Evolutionary conservation across 2,329 filamentous ascomycete genomes (phyloP), one percentile per base, ranked within the genome.

Genomic region (Neofusicoccum sp.): DNA sequence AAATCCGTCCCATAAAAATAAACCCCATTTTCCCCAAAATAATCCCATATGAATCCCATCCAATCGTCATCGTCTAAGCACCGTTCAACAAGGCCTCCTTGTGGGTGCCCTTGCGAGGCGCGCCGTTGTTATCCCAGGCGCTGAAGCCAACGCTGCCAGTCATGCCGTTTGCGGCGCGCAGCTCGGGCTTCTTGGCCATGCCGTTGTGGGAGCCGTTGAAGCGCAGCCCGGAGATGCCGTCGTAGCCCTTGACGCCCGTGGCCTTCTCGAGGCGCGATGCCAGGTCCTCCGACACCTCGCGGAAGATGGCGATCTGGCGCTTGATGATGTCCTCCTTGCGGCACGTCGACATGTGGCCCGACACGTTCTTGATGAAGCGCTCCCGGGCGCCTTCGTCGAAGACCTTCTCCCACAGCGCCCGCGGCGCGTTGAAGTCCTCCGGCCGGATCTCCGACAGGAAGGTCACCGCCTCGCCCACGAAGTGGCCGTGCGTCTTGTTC

Each of bases 141-240:
- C 68, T 73, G 37, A 71, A 70, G 16, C 70, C 69, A n/a, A 75
- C 69, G 45, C 74, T 74, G 6, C 67, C 67, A 8, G 68, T 73
- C 69, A 83, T 78, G 3, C 82, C 81, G 65, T 87, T 87, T 8
- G 86, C 85, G 49, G 74, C 75, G 56, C 77, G 76, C 31, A 80
- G 69, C 56, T 76, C 79, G 8, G 66, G 61, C 58, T 83, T 78
- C 68, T 81, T 83, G 9, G 83, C 77, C 78, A 88, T 85, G 6
- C 84, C 85, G 64, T 88, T 88, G 70, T 87, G 84, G 0, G 82
- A 84, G 2, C 86, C 86, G 52, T 86, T 87, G 72, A 88, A 88
- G 8, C 72, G 71, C 67, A 88, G 67, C 2, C 79, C 77, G 3
- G 80, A 71, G 50, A 88, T 88, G 0, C 85, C 83, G 22, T 80